Base-by-base conservation (phyloP, 2,329 filamentous ascomycete genomes). In the Paraphaeosphaeria minitans region DNA sequence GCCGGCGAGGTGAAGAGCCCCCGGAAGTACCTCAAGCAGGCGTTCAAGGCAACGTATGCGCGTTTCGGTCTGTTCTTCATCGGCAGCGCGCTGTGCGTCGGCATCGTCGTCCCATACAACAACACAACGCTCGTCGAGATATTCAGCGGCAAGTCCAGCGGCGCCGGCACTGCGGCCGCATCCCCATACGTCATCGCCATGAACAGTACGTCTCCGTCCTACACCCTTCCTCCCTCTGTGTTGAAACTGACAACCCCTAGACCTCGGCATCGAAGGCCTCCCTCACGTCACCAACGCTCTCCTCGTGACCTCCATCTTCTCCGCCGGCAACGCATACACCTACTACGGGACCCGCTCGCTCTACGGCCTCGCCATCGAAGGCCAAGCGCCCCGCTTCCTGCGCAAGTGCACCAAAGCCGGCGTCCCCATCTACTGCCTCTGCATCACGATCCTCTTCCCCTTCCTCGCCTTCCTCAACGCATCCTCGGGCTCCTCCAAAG, bases 401-500 rank as follows among this genome's bases (percentile, higher is more conserved):
- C 79, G 79, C 56, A 81, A 84, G 68, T 85, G 81, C 66, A 89
- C 82, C 9, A 81, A 80, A 60, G 79, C 80, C 13, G 87, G 87
- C 66, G 84, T 93, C 0, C 91, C 91, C 0, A 81, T 91, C 57
- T 91, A 89, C 73, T 90, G 87, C 67, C 88, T 93, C n/a, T 66
- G 75, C 1, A 74, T 87, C 33, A 89, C 90, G 0, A 81, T 90
- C 14, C 73, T 84, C 2, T 86, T 94, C 66, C 83, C 88, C 1
- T 79, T 91, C 3, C 79, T 94, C 6, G 84, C 87, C 3, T 94
- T 92, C 75, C 79, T 93, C 43, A 88, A 92, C 73, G 83, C 93
- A n/a, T 88, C 85, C 16, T 82, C 84, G 57, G 81, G 82, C 53
- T 82, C 86, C 0, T 83, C 88, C 2, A 84, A 87, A n/a, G 90